phyloP scores from a whole-genome alignment of 2,329 filamentous ascomycete species.

The Pseudogymnoascus sp. region DNA sequence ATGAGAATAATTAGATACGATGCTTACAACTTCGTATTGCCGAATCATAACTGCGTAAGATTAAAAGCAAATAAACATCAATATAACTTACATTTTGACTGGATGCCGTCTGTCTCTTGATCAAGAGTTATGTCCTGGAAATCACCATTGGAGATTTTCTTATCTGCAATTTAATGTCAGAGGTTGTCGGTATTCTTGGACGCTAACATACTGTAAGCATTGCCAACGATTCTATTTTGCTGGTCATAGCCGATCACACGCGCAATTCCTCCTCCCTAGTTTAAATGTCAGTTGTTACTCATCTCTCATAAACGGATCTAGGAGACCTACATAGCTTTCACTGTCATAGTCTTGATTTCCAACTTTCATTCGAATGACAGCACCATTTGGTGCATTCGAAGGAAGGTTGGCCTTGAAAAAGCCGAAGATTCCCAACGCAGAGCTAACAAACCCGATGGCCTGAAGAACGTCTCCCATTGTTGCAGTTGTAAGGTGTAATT shows the following conservation, averaged over 20 bases:
- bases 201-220: not conserved
- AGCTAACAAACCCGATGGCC: not conserved
- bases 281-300: not conserved
- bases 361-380: not conserved
- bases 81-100: not conserved
- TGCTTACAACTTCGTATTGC: not conserved
- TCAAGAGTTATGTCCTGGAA: not conserved
- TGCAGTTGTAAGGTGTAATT: not conserved
- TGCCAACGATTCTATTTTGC: not conserved
- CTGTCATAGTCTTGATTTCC: not conserved
- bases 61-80: not conserved
- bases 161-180: not conserved
- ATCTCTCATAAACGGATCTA: not conserved
- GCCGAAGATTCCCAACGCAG: not conserved
- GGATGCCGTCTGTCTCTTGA: not conserved
- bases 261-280: not conserved
- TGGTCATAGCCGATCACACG: not conserved
- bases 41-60: not conserved
- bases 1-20: not conserved
- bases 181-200: not conserved
- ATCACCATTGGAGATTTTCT: not conserved
- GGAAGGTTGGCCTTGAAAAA: not conserved
- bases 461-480: not conserved
- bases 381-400: not conserved
- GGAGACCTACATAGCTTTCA: not conserved